Base-by-base conservation (phyloP, 1,284 basidiomycete genomes). In the Leucoagaricus sp. region DNA sequence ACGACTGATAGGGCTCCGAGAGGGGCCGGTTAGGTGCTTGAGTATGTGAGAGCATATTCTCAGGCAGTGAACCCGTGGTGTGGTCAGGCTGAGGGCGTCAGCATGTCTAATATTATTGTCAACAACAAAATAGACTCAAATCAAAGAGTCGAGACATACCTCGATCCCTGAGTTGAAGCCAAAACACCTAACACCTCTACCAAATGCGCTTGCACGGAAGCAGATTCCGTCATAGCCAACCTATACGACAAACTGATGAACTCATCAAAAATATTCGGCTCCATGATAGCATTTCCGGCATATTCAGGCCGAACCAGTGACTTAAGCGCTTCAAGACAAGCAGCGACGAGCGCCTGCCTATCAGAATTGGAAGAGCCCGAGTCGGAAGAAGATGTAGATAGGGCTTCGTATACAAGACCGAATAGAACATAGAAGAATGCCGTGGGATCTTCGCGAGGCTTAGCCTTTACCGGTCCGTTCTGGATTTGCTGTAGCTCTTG, bases 321-420 rank as follows among this genome's bases (percentile, higher is more conserved):
- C 60, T 89, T 87, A 51, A 98, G 78, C 0, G 93, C 86, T 63
- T 88, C 84, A 12, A 98, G 80, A 4, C 91, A 86, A 12, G 92
- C 86, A n/a, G 89, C 78, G 5, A 87, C 75, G 6, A 77, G 77
- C 5, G 76, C 70, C 60, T 77, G 73, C 8, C 79, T 76, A 4
- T 72, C 65, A 41, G 72, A 66, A 36, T 71, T 72, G 0, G 74
- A 68, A 9, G 74, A 66, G 42, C 81, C 72, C 25, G 84, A 76
- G 61, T 87, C 80, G 33, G 86, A 72, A 0, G 88, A 83, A 1
- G 88, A 81, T 1, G 84, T 82, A 1, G 89, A 86, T 9, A 98
- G 77, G 0, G 93, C 86, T 69, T 99, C 96, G 63, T 93, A 98
- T 0, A 96, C 89, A 19, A 99, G 81, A 10, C 96, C 96, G 67